phyloP scores from a whole-genome alignment of 179 eudicot genomes.

The Beta macrorhiza region DNA sequence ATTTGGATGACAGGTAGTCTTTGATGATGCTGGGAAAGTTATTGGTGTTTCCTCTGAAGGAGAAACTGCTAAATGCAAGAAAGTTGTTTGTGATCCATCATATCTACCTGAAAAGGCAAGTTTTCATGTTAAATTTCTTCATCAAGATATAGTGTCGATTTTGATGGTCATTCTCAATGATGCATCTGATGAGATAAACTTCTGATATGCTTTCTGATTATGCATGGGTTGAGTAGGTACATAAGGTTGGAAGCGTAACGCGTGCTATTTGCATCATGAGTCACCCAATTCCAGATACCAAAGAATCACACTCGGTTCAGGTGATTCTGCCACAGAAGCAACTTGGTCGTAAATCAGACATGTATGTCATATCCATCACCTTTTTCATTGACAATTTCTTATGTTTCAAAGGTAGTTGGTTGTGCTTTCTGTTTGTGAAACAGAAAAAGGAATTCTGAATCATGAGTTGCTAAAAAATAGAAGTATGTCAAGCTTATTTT shows the following conservation, averaged over 20 bases:
- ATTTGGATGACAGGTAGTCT: conserved; percentile 49
- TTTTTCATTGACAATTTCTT: not conserved
- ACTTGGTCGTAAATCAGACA: conserved; percentile 77
- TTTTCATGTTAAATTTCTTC: not conserved
- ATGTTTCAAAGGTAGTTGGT: not conserved
- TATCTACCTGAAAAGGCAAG: conserved; percentile 65
- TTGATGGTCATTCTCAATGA: not conserved
- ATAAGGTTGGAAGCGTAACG: conserved; percentile 66
- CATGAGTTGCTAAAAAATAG: too few species aligned
- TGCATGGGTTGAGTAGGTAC: conserved; percentile 36
- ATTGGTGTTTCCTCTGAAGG: conserved; percentile 71
- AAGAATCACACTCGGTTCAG: conserved; percentile 70
- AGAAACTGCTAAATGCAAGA: conserved; percentile 80
- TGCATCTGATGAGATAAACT: not conserved
- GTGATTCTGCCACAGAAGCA: conserved; percentile 79
- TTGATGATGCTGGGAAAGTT: conserved; percentile 56
- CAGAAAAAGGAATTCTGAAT: too few species aligned
- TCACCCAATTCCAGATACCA: conserved; percentile 73
- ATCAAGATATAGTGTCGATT: not conserved
- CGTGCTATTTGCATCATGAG: conserved; percentile 80
- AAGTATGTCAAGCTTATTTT: too few species aligned
- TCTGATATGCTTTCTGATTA: not conserved
- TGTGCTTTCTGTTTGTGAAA: too few species aligned
- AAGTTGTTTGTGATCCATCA: conserved; percentile 75
- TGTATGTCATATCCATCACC: conserved; percentile 35